Conservation (phyloP, 345 rosid genomes). For the Brassica carinata region DNA sequence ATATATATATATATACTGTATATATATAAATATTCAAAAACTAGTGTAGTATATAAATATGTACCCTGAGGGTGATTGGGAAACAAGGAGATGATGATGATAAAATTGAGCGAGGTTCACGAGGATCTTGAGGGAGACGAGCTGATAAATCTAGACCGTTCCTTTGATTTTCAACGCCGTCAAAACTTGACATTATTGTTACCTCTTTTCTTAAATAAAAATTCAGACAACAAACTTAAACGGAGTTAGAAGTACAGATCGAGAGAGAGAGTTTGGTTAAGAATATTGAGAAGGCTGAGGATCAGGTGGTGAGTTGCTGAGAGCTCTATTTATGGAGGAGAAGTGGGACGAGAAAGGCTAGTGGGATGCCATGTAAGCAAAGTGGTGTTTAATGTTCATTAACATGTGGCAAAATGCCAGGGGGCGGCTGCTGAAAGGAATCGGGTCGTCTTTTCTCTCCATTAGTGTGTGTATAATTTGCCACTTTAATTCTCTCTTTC, state of each 20-base stretch:
- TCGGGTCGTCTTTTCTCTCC: slow-evolving; percentile 9
- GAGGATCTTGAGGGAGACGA: slow-evolving; percentile 46
- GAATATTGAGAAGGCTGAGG: slow-evolving; percentile 1
- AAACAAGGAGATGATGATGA: slow-evolving; percentile 53
- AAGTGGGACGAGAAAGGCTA: slow-evolving; percentile 27
- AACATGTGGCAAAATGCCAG: slow-evolving; percentile 62
- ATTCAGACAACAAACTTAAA: neutral
- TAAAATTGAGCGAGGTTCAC: slow-evolving; percentile 42
- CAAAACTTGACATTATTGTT: slow-evolving; percentile 45
- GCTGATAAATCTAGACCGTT: slow-evolving; percentile 45
- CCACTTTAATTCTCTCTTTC: neutral
- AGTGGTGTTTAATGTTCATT: slow-evolving; percentile 14
- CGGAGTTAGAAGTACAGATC: neutral
- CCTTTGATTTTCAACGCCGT: slow-evolving; percentile 38
- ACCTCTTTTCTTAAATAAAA: neutral
- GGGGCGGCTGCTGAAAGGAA: slow-evolving; percentile 38
- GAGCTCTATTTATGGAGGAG: slow-evolving; percentile 48
- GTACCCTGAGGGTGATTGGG: slow-evolving; percentile 86
- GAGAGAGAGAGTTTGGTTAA: neutral
- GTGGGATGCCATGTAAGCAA: slow-evolving; percentile 63
- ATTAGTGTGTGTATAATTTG: neutral
- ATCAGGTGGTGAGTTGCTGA: neutral
- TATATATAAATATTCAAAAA: neutral
- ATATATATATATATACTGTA: neutral
- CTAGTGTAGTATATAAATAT: neutral